phyloP scores from a whole-genome alignment of 306 rosid genomes.

The Cucurbita ficifolia region DNA sequence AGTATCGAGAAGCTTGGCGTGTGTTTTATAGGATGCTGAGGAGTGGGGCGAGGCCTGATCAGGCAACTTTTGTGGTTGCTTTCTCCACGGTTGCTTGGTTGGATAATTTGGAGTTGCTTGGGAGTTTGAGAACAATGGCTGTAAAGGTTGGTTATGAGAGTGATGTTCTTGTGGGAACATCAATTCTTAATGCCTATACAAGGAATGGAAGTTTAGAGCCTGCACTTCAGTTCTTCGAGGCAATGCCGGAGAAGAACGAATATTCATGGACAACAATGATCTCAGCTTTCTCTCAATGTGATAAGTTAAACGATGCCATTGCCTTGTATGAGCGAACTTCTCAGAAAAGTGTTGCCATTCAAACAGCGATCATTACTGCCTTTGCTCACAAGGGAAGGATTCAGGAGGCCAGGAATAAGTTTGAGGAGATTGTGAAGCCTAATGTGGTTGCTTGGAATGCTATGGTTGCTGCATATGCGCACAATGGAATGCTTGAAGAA shows the following conservation, averaged over 20 bases:
- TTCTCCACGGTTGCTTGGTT: conserved; percentile 14
- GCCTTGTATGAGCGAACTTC: conserved; percentile 15
- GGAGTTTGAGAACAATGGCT: conserved; percentile 13
- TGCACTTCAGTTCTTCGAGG: conserved; percentile 12
- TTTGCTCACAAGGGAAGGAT: conserved; percentile 21
- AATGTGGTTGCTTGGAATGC: conserved; percentile 24
- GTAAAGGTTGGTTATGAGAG: conserved; percentile 15
- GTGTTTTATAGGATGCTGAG: conserved; percentile 10
- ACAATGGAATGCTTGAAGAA: conserved; percentile 28
- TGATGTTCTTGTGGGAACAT: conserved; percentile 18
- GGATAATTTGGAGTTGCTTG: conserved; percentile 9
- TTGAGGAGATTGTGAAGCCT: conserved; percentile 17
- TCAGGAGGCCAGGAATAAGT: conserved; percentile 11
- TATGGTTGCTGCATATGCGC: conserved; percentile 22
- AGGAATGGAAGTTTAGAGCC: conserved; percentile 16
- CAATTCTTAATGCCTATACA: conserved; percentile 15
- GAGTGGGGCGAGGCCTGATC: conserved; percentile 13
- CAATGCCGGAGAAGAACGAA: conserved; percentile 19
- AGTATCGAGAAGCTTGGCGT: conserved; percentile 7
- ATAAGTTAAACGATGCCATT: conserved; percentile 10
- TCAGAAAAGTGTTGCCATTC: conserved; percentile 10
- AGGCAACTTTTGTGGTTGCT: conserved; percentile 12
- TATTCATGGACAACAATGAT: conserved; percentile 20
- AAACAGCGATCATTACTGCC: conserved; percentile 15
- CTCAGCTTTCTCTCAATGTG: conserved; percentile 13